Conservation (phyloP, 805 yeast species). For the Kuraishia ogatae region DNA sequence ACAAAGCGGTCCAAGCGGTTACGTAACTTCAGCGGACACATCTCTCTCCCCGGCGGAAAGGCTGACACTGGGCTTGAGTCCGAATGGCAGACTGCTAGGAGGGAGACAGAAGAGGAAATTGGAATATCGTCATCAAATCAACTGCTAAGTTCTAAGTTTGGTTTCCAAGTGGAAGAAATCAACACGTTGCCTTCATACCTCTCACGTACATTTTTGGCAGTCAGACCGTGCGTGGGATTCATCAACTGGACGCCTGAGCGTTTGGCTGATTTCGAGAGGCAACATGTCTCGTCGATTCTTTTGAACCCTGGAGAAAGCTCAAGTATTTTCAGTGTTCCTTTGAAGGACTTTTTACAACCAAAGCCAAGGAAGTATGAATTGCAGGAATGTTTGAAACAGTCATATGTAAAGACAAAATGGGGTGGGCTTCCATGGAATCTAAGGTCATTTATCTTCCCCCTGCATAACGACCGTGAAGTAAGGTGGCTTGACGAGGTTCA, state of each 20-base stretch:
- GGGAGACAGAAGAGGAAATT: slow-evolving; percentile 86
- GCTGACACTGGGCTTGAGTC: slow-evolving; percentile 62
- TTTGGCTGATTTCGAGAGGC: slow-evolving; percentile 17
- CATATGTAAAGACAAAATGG: slow-evolving; percentile 42
- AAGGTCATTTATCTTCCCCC: slow-evolving; percentile 54
- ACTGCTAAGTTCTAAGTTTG: slow-evolving; percentile 31
- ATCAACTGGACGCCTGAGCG: slow-evolving; percentile 31
- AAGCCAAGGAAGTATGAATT: slow-evolving; percentile 14
- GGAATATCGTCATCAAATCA: slow-evolving; percentile 52
- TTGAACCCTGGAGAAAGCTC: slow-evolving; percentile 76
- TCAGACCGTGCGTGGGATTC: slow-evolving; percentile 71
- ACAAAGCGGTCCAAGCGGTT: slow-evolving; percentile 70
- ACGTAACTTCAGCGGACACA: slow-evolving; percentile 78
- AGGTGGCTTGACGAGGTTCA: slow-evolving; percentile 55
- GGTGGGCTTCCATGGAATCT: slow-evolving; percentile 65
- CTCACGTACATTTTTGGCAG: slow-evolving; percentile 75
- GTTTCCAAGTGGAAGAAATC: slow-evolving; percentile 52
- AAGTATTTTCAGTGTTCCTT: slow-evolving; percentile 61
- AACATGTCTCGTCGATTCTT: slow-evolving; percentile 25
- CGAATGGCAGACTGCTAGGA: slow-evolving; percentile 65
- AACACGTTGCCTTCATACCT: slow-evolving; percentile 68
- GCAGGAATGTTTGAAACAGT: slow-evolving; percentile 24
- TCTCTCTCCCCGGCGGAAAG: slow-evolving; percentile 90
- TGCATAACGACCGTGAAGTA: slow-evolving; percentile 44
- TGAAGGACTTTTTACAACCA: slow-evolving; percentile 44